Conservation (phyloP, 1,139 yeast species). For the Nakaseomyces glabratus region DNA sequence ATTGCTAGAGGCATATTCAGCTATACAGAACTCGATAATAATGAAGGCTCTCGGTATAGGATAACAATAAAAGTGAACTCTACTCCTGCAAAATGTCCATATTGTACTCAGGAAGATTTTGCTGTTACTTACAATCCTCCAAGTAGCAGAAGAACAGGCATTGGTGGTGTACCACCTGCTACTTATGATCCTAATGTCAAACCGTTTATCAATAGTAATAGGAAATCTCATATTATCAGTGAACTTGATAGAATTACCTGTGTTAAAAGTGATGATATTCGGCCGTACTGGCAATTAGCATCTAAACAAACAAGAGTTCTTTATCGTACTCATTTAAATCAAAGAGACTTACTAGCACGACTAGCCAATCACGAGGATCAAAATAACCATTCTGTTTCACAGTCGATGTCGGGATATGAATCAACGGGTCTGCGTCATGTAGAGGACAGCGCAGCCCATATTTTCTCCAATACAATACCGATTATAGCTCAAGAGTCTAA, state of each 20-base stretch:
- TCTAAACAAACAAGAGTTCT: not conserved
- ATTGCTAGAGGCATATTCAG: not conserved
- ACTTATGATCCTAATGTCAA: slow-evolving; percentile 1
- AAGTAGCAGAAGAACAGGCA: slow-evolving; percentile 45
- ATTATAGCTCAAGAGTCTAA: too few species aligned
- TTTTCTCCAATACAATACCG: too few species aligned
- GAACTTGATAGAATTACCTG: slow-evolving; percentile 3
- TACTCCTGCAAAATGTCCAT: slow-evolving; percentile 88
- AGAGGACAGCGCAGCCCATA: too few species aligned
- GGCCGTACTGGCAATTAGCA: slow-evolving; percentile 2
- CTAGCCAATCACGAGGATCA: too few species aligned
- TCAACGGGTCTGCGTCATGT: too few species aligned
- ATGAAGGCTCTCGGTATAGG: slow-evolving; percentile 1
- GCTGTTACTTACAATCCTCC: slow-evolving; percentile 75
- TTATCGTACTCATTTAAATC: too few species aligned
- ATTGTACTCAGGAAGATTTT: slow-evolving; percentile 80
- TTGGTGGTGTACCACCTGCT: slow-evolving; percentile 27
- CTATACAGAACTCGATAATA: not conserved
- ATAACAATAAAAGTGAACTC: slow-evolving; percentile 40
- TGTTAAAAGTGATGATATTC: slow-evolving; percentile 4
- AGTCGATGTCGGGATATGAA: too few species aligned
- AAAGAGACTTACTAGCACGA: too few species aligned
- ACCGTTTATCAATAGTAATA: not conserved
- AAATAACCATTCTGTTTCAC: too few species aligned
- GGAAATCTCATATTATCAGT: slow-evolving; percentile 4